Conservation (phyloP, 1,284 basidiomycete species). For the Puccinia triticina region DNA sequence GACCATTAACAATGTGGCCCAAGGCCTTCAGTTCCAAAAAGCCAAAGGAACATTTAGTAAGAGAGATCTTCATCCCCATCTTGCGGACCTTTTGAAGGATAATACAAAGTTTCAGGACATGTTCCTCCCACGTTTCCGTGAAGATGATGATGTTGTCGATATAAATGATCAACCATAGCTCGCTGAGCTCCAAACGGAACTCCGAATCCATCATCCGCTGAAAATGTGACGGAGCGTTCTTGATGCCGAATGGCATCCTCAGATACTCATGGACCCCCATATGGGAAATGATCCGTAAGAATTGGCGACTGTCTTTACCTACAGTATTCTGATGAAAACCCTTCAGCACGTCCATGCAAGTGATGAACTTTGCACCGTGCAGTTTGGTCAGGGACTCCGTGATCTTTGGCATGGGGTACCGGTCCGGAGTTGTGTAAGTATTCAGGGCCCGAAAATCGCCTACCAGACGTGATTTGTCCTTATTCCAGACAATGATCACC, state of each 20-base stretch:
- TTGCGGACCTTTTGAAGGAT: no score
- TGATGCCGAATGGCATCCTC: conserved; percentile 13
- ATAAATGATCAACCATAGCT: conserved; percentile 8
- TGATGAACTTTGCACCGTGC: neutral
- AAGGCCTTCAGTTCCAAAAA: no score
- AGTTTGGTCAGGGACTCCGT: no score
- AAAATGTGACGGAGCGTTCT: conserved; percentile 22
- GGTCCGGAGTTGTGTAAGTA: no score
- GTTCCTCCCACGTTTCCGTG: no score
- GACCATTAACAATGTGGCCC: no score
- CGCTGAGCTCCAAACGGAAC: neutral
- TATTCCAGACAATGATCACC: neutral
- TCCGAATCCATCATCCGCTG: conserved; percentile 22
- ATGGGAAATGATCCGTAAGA: conserved; percentile 11
- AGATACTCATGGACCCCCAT: conserved; percentile 1
- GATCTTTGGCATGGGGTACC: no score
- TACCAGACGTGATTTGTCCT: neutral
- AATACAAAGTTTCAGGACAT: no score
- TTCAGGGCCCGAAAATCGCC: no score
- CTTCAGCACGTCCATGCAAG: conserved; percentile 18
- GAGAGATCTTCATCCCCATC: no score
- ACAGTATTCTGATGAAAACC: conserved; percentile 28
- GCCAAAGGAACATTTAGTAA: no score
- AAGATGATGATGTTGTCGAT: no score
- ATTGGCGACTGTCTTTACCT: neutral